phyloP scores from a whole-genome alignment of 116 monocot species.

The Cymodocea nodosa region DNA sequence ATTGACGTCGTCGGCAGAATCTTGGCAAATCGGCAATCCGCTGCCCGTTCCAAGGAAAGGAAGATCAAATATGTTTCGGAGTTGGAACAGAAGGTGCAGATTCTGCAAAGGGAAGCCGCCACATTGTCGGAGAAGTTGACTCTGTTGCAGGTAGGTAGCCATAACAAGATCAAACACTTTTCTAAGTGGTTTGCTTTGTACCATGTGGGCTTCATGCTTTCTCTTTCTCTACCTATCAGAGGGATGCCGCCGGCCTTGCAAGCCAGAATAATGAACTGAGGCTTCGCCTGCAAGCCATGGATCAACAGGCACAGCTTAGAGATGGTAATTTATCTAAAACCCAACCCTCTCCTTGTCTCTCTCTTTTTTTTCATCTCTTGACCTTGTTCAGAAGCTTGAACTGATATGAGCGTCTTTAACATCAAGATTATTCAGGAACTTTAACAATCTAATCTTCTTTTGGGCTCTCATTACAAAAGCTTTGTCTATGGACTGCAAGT shows the following conservation, averaged over 20 bases:
- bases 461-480: neutral
- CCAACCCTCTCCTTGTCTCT: neutral
- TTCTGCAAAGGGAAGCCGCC: conserved; percentile 61
- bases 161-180: neutral
- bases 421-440: neutral
- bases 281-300: conserved; percentile 60
- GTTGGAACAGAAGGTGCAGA: conserved; percentile 53
- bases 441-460: neutral
- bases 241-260: conserved; percentile 46
- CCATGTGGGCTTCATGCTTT: neutral
- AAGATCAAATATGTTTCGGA: conserved; percentile 55
- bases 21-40: conserved; percentile 56
- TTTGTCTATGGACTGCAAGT: neutral
- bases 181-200: neutral
- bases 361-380: neutral
- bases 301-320: conserved; percentile 71
- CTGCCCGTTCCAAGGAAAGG: conserved; percentile 64
- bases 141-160: conserved; percentile 41
- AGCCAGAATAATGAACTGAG: conserved; percentile 62
- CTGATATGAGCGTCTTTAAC: neutral
- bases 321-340: conserved; percentile 30
- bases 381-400: neutral
- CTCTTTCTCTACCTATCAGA: conserved; percentile 11
- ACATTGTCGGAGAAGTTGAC: conserved; percentile 58
- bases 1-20: conserved; percentile 21